Percentiles rank a stretch among this genome's conserved stretches.
Evolutionary conservation across 495 filamentous ascomycete genomes (phyloP).

Genomic region (Penicillium goetzii): DNA sequence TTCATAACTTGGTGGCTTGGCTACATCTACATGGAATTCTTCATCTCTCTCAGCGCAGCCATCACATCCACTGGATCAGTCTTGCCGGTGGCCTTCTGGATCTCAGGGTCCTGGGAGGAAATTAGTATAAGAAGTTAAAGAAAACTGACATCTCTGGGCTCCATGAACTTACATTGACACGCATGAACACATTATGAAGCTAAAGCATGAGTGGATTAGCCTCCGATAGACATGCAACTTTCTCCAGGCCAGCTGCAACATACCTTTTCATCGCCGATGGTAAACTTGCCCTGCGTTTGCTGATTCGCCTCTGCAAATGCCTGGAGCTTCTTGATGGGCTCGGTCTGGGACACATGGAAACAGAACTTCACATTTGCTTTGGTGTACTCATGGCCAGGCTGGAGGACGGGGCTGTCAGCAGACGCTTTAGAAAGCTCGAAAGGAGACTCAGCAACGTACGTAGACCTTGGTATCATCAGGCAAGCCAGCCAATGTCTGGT

Average conservation of each 20-base stretch:
- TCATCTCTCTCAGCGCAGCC: constrained; percentile 85
- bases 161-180: constrained; percentile 66
- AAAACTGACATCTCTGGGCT: neutral
- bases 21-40: constrained; percentile 65
- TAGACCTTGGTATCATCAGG: constrained; percentile 95
- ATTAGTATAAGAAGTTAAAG: neutral
- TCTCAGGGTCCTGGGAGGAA: constrained; percentile 67
- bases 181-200: constrained; percentile 98
- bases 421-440: neutral
- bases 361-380: constrained; percentile 91
- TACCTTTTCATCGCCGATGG: constrained; percentile 97
- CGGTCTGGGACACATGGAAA: constrained; percentile 69
- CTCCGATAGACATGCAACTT: neutral
- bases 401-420: constrained; percentile 12
- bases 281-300: constrained; percentile 94
- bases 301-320: constrained; percentile 76
- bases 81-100: constrained; percentile 84
- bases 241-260: constrained; percentile 11
- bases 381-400: constrained; percentile 98
- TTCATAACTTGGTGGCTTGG: neutral
- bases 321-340: constrained; percentile 74
- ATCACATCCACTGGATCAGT: constrained; percentile 86
- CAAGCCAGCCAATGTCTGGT: constrained; percentile 76
- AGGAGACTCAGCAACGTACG: constrained; percentile 53
- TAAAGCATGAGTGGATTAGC: constrained; percentile 37